phyloP scores from a whole-genome alignment of 192 early-diverging fungal genomes.

The Linderina pennispora region DNA sequence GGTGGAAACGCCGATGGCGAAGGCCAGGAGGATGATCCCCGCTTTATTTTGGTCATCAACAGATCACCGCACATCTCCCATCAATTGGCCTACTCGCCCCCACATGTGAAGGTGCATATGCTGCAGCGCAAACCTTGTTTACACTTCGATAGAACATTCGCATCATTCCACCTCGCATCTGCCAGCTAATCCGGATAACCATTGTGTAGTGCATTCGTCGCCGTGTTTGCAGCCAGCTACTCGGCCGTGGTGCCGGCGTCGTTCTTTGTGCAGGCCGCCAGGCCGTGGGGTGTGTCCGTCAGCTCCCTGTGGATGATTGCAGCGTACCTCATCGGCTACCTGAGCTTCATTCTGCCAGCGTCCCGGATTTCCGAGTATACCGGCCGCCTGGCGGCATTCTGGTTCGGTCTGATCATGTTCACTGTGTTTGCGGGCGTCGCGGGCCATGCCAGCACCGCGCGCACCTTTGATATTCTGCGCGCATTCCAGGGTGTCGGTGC shows the following conservation, averaged over 20 bases:
- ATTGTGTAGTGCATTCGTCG: constrained; percentile 24
- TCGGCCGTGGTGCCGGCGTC: constrained; percentile 26
- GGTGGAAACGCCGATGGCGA: no score
- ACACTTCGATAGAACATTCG: no score
- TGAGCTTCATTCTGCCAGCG: constrained; percentile 23
- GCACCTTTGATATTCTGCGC: constrained; percentile 29
- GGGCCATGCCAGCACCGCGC: constrained; percentile 12
- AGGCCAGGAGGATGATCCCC: no score
- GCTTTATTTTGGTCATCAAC: no score
- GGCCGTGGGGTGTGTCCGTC: constrained; percentile 28
- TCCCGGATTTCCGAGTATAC: constrained; percentile 22
- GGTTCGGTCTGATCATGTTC: constrained; percentile 26
- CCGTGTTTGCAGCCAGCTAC: constrained; percentile 20
- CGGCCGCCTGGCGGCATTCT: constrained; percentile 25
- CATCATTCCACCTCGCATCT: no score
- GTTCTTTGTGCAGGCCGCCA: constrained; percentile 39
- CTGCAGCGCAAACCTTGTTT: no score
- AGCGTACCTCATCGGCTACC: constrained; percentile 42
- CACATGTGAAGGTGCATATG: no score
- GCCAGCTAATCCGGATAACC: no score
- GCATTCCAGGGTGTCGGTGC: constrained; percentile 39
- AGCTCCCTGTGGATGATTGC: constrained; percentile 45
- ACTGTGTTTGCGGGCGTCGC: constrained; percentile 26
- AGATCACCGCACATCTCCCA: no score
- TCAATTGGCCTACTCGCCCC: no score